These are phyloP conservation scores for Claviceps citrina DNA, from an alignment of 2,329 filamentous ascomycete genomes.

Conservation along the genomic window DNA sequence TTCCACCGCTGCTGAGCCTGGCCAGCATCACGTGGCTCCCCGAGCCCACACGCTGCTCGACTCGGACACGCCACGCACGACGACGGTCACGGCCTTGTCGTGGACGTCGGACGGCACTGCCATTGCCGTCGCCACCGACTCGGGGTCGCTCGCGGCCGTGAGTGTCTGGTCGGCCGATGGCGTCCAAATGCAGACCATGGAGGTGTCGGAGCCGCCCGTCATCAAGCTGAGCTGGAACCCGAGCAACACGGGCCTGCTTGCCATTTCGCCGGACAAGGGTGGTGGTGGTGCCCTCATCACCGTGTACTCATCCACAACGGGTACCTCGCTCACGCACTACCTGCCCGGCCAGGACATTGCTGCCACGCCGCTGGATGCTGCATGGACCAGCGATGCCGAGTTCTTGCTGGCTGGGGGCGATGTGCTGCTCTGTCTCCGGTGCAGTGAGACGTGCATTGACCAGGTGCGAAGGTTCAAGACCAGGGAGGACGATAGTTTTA, in stretches of 20 bases:
- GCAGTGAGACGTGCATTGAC: slow-evolving; percentile 30
- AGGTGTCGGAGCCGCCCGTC: slow-evolving; percentile 44
- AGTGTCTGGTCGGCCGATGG: slow-evolving; percentile 42
- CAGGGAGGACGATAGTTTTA: slow-evolving; percentile 36
- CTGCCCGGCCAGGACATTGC: slow-evolving; percentile 35
- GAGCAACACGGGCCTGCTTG: slow-evolving; percentile 36
- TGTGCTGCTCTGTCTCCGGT: slow-evolving; percentile 32
- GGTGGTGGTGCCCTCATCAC: slow-evolving; percentile 40
- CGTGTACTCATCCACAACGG: slow-evolving; percentile 31
- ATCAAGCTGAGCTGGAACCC: slow-evolving; percentile 48
- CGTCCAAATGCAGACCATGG: slow-evolving; percentile 34
- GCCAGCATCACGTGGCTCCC: slow-evolving; percentile 26
- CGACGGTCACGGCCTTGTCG: slow-evolving; percentile 42
- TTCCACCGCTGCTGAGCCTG: slow-evolving; percentile 29
- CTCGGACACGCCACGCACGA: slow-evolving; percentile 33
- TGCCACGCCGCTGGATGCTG: slow-evolving; percentile 38
- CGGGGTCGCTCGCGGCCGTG: slow-evolving; percentile 34
- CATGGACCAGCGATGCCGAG: slow-evolving; percentile 43
- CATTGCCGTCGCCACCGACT: slow-evolving; percentile 44
- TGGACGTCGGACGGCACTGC: slow-evolving; percentile 42
- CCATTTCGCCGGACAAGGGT: slow-evolving; percentile 39
- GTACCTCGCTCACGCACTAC: slow-evolving; percentile 31
- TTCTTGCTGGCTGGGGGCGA: slow-evolving; percentile 46
- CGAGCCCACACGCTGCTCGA: slow-evolving; percentile 30
- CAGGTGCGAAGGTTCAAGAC: slow-evolving; percentile 35